A percentile compares a stretch with the other conserved stretches of the same genome.
Conservation (phyloP, 176 grass and related monocot genomes). For the Aechmea fasciata region DNA sequence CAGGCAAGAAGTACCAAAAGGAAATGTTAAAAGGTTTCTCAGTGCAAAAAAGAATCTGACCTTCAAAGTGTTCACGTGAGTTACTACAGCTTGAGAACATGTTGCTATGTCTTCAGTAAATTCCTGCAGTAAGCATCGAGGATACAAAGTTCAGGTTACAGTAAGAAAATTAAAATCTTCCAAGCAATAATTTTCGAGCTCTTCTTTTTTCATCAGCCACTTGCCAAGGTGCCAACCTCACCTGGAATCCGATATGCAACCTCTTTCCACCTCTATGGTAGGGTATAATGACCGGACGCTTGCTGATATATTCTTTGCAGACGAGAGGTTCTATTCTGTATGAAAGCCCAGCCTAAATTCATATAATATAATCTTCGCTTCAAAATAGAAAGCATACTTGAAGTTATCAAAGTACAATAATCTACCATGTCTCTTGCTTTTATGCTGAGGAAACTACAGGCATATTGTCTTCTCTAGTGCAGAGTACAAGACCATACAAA, state of each 20-base stretch:
- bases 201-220: neutral
- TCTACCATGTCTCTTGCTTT: neutral
- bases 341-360: conserved; percentile 48
- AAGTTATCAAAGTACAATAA: conserved; percentile 28
- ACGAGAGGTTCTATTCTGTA: conserved; percentile 97
- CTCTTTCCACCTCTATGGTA: conserved; percentile 96
- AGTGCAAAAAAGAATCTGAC: conserved; percentile 20
- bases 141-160: conserved; percentile 18
- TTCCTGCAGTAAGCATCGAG: conserved; percentile 45
- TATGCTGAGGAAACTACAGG: neutral
- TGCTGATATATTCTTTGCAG: conserved; percentile 81
- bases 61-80: conserved; percentile 55
- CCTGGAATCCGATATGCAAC: conserved; percentile 89
- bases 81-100: conserved; percentile 41
- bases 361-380: conserved; percentile 45
- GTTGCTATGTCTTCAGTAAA: conserved; percentile 60
- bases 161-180: conserved; percentile 19
- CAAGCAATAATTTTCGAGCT: neutral
- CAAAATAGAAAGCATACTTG: conserved; percentile 30
- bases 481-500: neutral
- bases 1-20: neutral
- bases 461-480: neutral
- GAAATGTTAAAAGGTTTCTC: conserved; percentile 3
- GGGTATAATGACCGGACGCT: conserved; percentile 72
- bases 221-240: conserved; percentile 25